These are phyloP conservation scores for Podaxis sp. DNA, from an alignment of 768 basidiomycete species.

Conservation along the genomic window DNA sequence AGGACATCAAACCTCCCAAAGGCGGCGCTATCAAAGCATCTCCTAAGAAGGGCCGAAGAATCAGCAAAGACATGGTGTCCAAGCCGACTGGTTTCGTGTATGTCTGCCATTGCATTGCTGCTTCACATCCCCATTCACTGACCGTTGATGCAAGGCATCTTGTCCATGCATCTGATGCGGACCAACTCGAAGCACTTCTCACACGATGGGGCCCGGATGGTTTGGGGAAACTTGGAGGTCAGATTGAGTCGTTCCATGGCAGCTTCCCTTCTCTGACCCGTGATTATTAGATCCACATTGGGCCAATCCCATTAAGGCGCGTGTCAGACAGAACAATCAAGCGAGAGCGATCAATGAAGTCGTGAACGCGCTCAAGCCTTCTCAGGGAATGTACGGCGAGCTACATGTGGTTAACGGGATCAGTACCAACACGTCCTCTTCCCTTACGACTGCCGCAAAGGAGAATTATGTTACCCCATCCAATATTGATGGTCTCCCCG, in stretches of 20 bases:
- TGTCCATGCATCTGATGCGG: constrained; percentile 88
- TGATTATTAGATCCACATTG: constrained; percentile 72
- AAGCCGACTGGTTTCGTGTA: constrained; percentile 83
- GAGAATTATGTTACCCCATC: constrained; percentile 54
- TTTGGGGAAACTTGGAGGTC: constrained; percentile 85
- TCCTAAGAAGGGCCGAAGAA: constrained; percentile 58
- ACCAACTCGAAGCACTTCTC: constrained; percentile 84
- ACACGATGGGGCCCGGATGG: constrained; percentile 89
- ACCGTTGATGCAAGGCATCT: constrained; percentile 59
- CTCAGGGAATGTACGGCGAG: constrained; percentile 42
- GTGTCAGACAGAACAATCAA: constrained; percentile 64
- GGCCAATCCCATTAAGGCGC: constrained; percentile 86
- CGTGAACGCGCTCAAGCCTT: constrained; percentile 66
- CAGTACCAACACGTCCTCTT: constrained; percentile 67
- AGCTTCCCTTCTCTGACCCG: constrained; percentile 22
- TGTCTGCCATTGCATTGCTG: constrained; percentile 32
- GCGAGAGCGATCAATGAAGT: constrained; percentile 77
- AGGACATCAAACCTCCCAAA: constrained; percentile 43
- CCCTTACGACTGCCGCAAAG: constrained; percentile 72
- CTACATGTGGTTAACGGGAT: constrained; percentile 81
- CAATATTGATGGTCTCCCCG: constrained; percentile 50
- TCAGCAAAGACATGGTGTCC: constrained; percentile 90
- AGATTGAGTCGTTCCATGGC: constrained; percentile 25
- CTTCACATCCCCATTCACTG: constrained; percentile 25
- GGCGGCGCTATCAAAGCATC: constrained; percentile 32